Conservation (phyloP, 306 rosid species). For the Cicer judaicum region DNA sequence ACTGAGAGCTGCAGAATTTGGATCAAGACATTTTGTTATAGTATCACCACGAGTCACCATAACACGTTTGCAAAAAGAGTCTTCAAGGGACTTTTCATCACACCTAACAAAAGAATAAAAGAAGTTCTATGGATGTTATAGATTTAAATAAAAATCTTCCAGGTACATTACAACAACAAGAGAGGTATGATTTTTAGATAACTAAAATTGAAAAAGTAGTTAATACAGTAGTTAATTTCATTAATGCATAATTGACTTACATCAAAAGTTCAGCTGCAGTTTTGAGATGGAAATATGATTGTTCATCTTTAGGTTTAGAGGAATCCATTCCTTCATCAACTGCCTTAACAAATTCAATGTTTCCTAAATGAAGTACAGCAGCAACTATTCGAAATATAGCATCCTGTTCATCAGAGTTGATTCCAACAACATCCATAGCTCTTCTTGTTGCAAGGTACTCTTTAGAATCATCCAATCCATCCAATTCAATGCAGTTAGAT, state of each 20-base stretch:
- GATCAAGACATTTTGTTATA: slow-evolving; percentile 80
- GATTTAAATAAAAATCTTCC: slow-evolving; percentile 30
- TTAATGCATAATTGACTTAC: slow-evolving; percentile 47
- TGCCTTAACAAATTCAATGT: slow-evolving; percentile 84
- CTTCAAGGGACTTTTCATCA: slow-evolving; percentile 79
- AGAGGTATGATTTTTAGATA: too few species aligned
- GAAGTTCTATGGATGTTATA: slow-evolving; percentile 20
- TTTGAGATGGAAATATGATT: slow-evolving; percentile 75
- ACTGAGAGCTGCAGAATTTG: slow-evolving; percentile 71
- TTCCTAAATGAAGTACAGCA: slow-evolving; percentile 94
- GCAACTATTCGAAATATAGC: slow-evolving; percentile 90
- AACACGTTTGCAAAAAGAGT: slow-evolving; percentile 90
- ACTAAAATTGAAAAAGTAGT: too few species aligned
- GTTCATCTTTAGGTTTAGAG: slow-evolving; percentile 84
- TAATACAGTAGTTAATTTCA: too few species aligned
- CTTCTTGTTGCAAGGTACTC: slow-evolving; percentile 83
- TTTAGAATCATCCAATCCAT: slow-evolving; percentile 78
- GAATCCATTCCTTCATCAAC: slow-evolving; percentile 66
- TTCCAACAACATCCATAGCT: slow-evolving; percentile 97
- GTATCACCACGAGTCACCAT: slow-evolving; percentile 95
- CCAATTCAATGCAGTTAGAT: slow-evolving; percentile 60
- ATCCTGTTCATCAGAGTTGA: slow-evolving; percentile 78
- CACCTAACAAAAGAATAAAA: slow-evolving; percentile 64
- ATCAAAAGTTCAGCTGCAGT: slow-evolving; percentile 84
- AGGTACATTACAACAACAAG: slow-evolving; percentile 1